A percentile compares a stretch with the other conserved stretches of the same genome.
phyloP scores from a whole-genome alignment of 495 filamentous ascomycete species.

The Aspergillus wentii region DNA sequence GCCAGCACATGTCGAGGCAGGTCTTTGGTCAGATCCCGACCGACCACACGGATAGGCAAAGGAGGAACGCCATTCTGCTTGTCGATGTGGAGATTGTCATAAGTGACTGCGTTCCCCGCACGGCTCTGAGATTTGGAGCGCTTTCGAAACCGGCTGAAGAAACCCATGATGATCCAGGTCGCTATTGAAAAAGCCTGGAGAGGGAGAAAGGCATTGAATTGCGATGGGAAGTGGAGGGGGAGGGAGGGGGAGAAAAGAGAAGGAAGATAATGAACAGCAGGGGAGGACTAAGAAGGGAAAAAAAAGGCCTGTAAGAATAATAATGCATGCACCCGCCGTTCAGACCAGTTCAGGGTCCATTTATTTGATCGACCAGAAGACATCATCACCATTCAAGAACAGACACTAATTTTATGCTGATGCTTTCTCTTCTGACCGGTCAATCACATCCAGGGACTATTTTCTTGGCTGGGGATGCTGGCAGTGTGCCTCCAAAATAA shows the following conservation, averaged over 20 bases:
- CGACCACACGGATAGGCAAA: conserved; percentile 14
- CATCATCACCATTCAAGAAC: no score
- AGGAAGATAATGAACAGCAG: no score
- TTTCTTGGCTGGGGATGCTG: no score
- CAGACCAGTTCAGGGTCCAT: no score
- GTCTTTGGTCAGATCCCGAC: conserved; percentile 40
- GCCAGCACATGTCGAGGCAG: conserved; percentile 62
- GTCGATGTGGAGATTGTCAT: conserved; percentile 17
- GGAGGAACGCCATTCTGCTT: conserved; percentile 3
- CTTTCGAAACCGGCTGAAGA: conserved; percentile 30
- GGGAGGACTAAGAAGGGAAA: no score
- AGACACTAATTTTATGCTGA: no score
- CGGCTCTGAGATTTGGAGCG: conserved; percentile 29
- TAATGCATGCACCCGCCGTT: no score
- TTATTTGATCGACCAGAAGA: no score
- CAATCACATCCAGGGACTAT: no score
- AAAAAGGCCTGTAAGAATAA: no score
- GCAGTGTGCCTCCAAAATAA: no score
- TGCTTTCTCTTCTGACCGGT: no score
- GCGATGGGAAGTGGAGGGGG: not conserved
- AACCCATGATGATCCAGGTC: conserved; percentile 24
- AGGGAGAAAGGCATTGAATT: not conserved
- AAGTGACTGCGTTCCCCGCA: conserved; percentile 21
- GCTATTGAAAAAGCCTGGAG: not conserved
- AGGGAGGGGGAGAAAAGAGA: not conserved